Percentiles rank a stretch among this genome's conserved stretches.
Conservation (phyloP, 192 early-diverging fungal genomes). For the Backusella westeae region DNA sequence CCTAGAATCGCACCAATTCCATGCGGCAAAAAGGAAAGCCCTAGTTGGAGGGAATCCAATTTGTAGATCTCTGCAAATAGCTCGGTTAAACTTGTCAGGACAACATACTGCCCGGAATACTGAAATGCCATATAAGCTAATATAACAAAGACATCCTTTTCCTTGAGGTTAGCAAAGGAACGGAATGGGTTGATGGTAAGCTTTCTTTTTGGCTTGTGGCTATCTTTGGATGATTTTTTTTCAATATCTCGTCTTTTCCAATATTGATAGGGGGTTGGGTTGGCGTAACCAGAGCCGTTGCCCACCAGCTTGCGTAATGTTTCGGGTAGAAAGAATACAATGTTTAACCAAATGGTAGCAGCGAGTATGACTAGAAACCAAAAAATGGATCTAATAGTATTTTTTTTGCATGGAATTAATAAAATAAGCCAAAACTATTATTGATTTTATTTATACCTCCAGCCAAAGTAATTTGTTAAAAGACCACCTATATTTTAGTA, state of each 20-base stretch:
- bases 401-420: not conserved
- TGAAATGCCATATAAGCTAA: not conserved
- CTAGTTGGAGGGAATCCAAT: not conserved
- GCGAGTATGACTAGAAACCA: conserved; percentile 33
- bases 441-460: not conserved
- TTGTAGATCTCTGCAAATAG: not conserved
- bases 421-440: not conserved
- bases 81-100: not conserved
- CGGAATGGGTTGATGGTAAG: not conserved
- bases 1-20: not conserved
- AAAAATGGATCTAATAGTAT: conserved; percentile 34
- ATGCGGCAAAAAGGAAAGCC: not conserved
- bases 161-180: not conserved
- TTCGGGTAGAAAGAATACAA: conserved; percentile 21
- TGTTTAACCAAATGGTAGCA: conserved; percentile 10
- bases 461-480: not conserved
- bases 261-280: conserved; percentile 22
- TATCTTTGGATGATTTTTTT: not conserved
- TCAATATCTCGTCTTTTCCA: not conserved
- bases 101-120: not conserved
- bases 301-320: conserved; percentile 22
- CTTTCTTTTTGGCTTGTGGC: too few relatives aligned
- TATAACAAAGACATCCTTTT: not conserved
- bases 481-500: not conserved
- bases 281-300: conserved; percentile 22